phyloP scores from a whole-genome alignment of 2,329 filamentous ascomycete species.

The Rhinocladiella mackenziei region DNA sequence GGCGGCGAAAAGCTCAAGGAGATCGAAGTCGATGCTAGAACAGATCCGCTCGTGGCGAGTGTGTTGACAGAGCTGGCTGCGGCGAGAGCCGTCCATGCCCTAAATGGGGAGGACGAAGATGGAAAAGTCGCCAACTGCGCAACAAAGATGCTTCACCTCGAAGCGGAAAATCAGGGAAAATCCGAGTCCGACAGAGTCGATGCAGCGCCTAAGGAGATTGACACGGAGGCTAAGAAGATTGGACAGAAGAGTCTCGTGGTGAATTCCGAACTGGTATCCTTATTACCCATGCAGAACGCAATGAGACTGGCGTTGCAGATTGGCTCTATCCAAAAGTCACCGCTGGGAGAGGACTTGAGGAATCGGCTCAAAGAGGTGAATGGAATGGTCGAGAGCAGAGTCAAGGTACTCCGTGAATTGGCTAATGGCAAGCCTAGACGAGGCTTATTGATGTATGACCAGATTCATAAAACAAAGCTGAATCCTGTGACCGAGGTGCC shows the following conservation, averaged over 20 bases:
- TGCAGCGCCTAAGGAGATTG: too few relatives aligned
- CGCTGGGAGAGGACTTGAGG: conserved; percentile 28
- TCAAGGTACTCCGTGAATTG: conserved; percentile 38
- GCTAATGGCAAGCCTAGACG: conserved; percentile 34
- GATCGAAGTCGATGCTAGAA: conserved; percentile 36
- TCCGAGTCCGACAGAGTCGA: too few relatives aligned
- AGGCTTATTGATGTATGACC: conserved; percentile 21
- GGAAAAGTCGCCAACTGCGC: conserved; percentile 41
- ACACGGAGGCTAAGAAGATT: neutral
- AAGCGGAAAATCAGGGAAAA: too few relatives aligned
- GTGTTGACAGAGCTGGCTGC: conserved; percentile 45
- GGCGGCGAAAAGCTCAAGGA: conserved; percentile 9
- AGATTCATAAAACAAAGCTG: conserved; percentile 6
- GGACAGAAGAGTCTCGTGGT: neutral
- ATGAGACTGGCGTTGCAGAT: conserved; percentile 38
- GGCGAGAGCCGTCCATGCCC: conserved; percentile 38
- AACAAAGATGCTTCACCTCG: conserved; percentile 36
- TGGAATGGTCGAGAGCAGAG: conserved; percentile 51
- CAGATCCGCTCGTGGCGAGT: conserved; percentile 41
- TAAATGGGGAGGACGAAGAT: conserved; percentile 39
- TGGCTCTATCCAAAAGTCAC: conserved; percentile 30
- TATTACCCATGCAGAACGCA: conserved; percentile 41
- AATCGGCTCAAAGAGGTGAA: conserved; percentile 29
- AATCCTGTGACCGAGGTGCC: neutral
- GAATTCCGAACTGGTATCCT: conserved; percentile 30